Conservation (phyloP, 2,329 filamentous ascomycete species). For the Calonectria fujianensis region DNA sequence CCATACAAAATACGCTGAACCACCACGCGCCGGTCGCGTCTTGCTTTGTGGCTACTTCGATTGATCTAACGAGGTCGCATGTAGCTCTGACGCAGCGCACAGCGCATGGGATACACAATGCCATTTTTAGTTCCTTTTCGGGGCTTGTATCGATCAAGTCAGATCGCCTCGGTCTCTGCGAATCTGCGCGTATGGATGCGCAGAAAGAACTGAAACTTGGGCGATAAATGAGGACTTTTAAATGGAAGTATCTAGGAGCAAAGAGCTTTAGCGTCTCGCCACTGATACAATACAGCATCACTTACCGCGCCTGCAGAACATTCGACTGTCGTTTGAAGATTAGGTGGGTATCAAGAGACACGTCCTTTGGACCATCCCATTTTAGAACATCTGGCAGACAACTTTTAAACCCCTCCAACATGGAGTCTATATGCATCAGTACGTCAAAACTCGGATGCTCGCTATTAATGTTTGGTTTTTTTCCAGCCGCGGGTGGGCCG, state of each 20-base stretch:
- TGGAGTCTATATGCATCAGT: background rate
- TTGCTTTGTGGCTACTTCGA: slow-evolving; percentile 3
- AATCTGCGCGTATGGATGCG: background rate
- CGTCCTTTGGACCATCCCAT: slow-evolving; percentile 1
- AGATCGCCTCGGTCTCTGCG: background rate
- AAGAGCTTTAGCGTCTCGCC: background rate
- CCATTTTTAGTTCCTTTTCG: background rate
- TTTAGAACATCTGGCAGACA: background rate
- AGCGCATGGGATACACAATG: slow-evolving; percentile 6
- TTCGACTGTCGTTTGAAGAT: slow-evolving; percentile 25
- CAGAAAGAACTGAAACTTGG: slow-evolving; percentile 32
- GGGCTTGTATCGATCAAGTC: background rate
- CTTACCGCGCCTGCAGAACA: slow-evolving; percentile 28
- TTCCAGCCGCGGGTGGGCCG: background rate
- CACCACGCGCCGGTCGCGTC: slow-evolving; percentile 29
- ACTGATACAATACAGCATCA: background rate
- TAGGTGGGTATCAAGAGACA: background rate
- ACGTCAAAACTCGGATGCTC: background rate
- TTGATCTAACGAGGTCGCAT: slow-evolving; percentile 17
- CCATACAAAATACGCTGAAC: slow-evolving; percentile 26
- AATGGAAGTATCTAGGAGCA: slow-evolving; percentile 11
- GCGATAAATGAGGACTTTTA: slow-evolving; percentile 30
- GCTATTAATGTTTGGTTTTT: background rate
- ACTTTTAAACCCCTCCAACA: background rate
- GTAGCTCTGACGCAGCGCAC: slow-evolving; percentile 6